Conservation (phyloP, 179 eudicot species). For the Nepenthes alata region DNA sequence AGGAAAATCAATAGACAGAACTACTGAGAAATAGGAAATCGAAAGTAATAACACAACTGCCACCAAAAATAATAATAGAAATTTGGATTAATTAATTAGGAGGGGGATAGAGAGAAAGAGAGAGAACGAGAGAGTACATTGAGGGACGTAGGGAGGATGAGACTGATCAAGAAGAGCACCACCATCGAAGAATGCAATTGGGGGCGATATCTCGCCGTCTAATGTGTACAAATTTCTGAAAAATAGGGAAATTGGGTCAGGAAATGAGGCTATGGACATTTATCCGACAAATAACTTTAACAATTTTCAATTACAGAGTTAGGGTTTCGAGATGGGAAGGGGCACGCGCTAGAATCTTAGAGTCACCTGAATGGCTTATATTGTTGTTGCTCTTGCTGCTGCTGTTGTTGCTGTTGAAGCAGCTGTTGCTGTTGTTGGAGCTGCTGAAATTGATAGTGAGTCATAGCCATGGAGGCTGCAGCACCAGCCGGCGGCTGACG, state of each 20-base stretch:
- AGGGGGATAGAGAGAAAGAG: slow-evolving; percentile 44
- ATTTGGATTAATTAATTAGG: slow-evolving; percentile 1
- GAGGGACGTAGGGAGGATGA: slow-evolving; percentile 48
- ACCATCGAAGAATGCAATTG: slow-evolving; percentile 21
- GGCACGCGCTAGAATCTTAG: not conserved
- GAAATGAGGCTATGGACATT: not conserved
- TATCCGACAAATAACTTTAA: not conserved
- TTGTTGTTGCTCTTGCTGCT: slow-evolving; percentile 14
- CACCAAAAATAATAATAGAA: not conserved
- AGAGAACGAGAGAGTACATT: slow-evolving; percentile 20
- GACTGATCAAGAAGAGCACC: slow-evolving; percentile 29
- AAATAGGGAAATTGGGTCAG: not conserved
- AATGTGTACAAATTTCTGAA: slow-evolving; percentile 29
- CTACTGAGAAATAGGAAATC: not conserved
- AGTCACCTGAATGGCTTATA: slow-evolving; percentile 25
- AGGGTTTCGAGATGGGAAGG: slow-evolving; percentile 7
- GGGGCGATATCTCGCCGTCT: slow-evolving; percentile 31
- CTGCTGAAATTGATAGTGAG: slow-evolving; percentile 18
- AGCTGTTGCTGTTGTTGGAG: slow-evolving; percentile 6
- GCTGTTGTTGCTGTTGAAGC: slow-evolving; percentile 2
- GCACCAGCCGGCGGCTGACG: slow-evolving; percentile 4
- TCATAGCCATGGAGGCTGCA: slow-evolving; percentile 23
- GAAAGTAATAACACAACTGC: not conserved
- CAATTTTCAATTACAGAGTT: slow-evolving; percentile 1
- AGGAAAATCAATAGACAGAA: not conserved